Base-by-base conservation (phyloP, 768 basidiomycete genomes). In the Cystofilobasidium bisporidii region DNA sequence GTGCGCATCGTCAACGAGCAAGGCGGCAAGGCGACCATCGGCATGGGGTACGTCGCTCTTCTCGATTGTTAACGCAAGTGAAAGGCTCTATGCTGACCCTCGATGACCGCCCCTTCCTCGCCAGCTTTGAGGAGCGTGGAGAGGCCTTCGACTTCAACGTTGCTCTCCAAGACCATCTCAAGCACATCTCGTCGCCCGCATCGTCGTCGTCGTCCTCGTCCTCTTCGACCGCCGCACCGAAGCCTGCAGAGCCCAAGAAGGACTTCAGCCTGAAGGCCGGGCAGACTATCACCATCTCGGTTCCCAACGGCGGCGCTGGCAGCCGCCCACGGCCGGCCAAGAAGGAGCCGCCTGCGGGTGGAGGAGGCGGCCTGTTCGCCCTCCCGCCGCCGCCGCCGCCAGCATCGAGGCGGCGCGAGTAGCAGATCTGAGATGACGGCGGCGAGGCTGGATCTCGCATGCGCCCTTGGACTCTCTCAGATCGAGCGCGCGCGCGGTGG, bases 231-330 rank as follows among this genome's bases (percentile, higher is more conserved):
- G 78, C 79, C 22, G 38, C 71, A 17, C 75, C 82, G 1, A 86
- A 87, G n/a, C 85, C 88, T 12, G 83, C 86, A 71, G 72, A 87
- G 65, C 63, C 58, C 2, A 69, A 69, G 63, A 89, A 90, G 77
- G 92, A 97, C 72, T 96, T 91, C 77, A 88, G 87, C 45, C 78
- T 97, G 72, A 96, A 94, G 76, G 90, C 91, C 72, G 92, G 92
- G 12, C 89, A 97, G 76, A 96, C 92, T 0, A 93, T 97, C 76
- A 86, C 87, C 6, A 94, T 97, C 69, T 74, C 84, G 40, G 89
- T 96, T 68, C 93, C 92, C 10, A 91, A 91, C 15, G 65, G 65
- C 8, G 41, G 28, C 9, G 26, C 28, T 4, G 28, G 53, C 30
- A 30, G 28, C 26, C 53, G 53, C 12, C 28, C 53, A 20, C 26